phyloP scores from a whole-genome alignment of 257 asterid genomes.

The Scutellaria baicalensis region DNA sequence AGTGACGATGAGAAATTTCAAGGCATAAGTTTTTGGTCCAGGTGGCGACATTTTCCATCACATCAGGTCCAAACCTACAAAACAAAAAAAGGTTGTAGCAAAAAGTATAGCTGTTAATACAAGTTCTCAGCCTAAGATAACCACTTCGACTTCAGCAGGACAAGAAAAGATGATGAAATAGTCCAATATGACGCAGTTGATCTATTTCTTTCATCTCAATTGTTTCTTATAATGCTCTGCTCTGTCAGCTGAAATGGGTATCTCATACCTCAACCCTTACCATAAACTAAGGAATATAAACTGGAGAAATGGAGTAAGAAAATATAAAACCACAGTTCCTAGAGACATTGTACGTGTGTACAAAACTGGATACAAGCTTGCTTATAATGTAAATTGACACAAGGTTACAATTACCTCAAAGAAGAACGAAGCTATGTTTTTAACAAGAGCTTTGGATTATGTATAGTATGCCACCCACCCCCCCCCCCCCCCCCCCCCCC shows the following conservation, averaged over 20 bases:
- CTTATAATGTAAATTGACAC: neutral
- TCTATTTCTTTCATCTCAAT: constrained; percentile 7
- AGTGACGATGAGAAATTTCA: constrained; percentile 58
- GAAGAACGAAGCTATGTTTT: neutral
- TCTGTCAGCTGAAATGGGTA: neutral
- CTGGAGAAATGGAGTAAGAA: neutral
- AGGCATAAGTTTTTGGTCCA: constrained; percentile 84
- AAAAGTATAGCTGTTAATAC: neutral
- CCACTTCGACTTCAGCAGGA: neutral
- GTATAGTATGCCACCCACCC: neutral
- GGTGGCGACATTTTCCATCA: constrained; percentile 80
- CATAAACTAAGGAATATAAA: neutral
- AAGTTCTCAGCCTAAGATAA: neutral
- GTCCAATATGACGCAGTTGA: neutral
- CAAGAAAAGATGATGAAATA: constrained; percentile 6
- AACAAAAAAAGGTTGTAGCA: neutral
- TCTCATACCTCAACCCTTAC: neutral
- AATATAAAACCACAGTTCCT: neutral
- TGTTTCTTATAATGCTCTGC: neutral
- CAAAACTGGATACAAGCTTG: neutral
- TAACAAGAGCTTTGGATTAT: neutral
- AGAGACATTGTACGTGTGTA: neutral
- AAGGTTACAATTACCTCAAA: neutral
- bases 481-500: too few species aligned
- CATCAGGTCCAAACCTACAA: constrained; percentile 90